These are phyloP conservation scores for Pecoramyces ruminantium DNA, from an alignment of 192 early-diverging fungal species.

Conservation along the genomic window DNA sequence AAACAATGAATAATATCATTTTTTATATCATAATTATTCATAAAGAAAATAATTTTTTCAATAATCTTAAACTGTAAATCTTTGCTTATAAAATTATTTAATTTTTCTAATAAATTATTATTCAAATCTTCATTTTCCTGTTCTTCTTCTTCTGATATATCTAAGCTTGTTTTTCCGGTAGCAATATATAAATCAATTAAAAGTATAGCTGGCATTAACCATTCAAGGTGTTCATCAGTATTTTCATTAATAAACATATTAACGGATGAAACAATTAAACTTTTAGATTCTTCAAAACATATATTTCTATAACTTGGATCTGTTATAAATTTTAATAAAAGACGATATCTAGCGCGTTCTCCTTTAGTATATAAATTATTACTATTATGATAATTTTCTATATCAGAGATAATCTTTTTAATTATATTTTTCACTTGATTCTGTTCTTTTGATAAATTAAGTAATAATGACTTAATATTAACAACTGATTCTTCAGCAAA, in stretches of 20 bases:
- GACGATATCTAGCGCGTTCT: background rate
- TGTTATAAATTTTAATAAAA: background rate
- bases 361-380: background rate
- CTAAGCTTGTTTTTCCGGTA: background rate
- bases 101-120: background rate
- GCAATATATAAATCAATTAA: background rate
- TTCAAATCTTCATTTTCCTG: background rate
- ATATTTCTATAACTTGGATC: background rate
- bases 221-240: background rate
- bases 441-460: background rate
- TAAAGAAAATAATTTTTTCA: background rate
- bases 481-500: background rate
- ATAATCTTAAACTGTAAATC: background rate
- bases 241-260: background rate
- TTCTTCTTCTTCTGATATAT: background rate
- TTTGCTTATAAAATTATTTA: background rate
- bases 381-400: background rate
- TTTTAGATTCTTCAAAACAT: background rate
- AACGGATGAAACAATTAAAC: background rate
- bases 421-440: background rate
- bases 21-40: background rate
- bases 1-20: background rate
- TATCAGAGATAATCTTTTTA: background rate
- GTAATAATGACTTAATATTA: background rate
- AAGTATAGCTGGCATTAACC: background rate